Evolutionary conservation across 176 grass and related monocot species (phyloP).

Genomic region (Oryza meridionalis): DNA sequence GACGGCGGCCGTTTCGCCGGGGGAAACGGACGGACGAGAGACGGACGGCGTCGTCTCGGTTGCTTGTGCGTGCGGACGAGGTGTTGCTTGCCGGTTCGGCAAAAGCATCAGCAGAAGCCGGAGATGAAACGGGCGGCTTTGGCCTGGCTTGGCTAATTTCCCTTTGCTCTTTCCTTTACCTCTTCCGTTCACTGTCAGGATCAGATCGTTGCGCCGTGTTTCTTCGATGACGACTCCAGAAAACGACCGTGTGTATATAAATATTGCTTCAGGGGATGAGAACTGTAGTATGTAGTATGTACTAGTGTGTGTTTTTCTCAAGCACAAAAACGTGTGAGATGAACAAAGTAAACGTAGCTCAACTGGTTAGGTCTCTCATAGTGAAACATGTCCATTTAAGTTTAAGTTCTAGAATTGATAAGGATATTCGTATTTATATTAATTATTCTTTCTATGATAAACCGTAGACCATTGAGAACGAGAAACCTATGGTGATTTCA

Average conservation of each 20-base stretch:
- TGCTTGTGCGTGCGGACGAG: slow-evolving; percentile 15
- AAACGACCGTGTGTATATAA: background rate
- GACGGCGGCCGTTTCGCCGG: background rate
- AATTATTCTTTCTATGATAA: too few species aligned
- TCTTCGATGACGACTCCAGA: background rate
- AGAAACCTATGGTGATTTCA: too few species aligned
- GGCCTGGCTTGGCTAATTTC: background rate
- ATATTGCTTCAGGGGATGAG: background rate
- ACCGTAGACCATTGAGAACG: too few species aligned
- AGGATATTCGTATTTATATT: too few species aligned
- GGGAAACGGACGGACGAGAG: background rate
- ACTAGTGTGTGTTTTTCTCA: background rate
- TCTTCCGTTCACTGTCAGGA: background rate
- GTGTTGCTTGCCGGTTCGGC: slow-evolving; percentile 16
- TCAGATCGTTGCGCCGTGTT: background rate
- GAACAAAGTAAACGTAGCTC: too few species aligned
- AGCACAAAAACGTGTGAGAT: too few species aligned
- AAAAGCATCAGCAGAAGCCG: background rate
- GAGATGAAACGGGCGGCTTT: background rate
- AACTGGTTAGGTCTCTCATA: too few species aligned
- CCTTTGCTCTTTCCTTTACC: background rate
- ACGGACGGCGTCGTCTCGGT: background rate
- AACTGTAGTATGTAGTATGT: background rate
- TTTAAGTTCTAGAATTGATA: too few species aligned
- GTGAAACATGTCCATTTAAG: too few species aligned